Evolutionary conservation across 208 protist species (phyloP), one percentile per base, ranked within the genome.

Genomic region (Acanthamoeba sp.): DNA sequence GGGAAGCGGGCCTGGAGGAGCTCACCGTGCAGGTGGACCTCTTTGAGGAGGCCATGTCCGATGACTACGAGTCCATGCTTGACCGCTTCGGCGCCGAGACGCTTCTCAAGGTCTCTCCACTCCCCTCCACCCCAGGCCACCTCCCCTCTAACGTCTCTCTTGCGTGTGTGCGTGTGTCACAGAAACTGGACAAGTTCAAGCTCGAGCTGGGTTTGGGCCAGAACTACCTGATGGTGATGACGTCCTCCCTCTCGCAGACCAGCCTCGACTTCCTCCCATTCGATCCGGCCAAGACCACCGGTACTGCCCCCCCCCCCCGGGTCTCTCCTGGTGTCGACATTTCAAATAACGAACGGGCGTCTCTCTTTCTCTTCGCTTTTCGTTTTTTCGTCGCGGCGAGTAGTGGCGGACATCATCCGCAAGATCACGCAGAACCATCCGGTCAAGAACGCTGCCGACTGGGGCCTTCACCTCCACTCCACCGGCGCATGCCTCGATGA

Each of bases 41-140:
- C 27, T 93, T 93, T 48, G 88, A 93, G 59, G 88, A 93, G 62
- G 57, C 34, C 48, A 93, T 93, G 88, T 64, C 88, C 48, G 88
- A 93, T 27, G 88, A 93, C 88, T 64, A 93, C 45, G 88, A 93
- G 24, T 38, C 88, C 36, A 93, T 93, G 88, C 64, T 93, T 36
- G 64, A 93, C 34, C 64, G 55, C 40, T 93, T 80, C 45, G 88
- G 88, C 42, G 62, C 88, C 64, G 88, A 93, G 27, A 93, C 55
- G 20, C 64, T 93, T 16, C 64, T 93, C n/a, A 78, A 71, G 62
- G 87, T 92, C 29, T 64, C 69, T 38, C 14, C 69, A 40, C 69
- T 78, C 29, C 29, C 22, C 69, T 38, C 24, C 24, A 29, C 14
- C 27, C 22, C 16, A 14, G 24, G 10, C 14, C 12, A 78, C 10